Evolutionary conservation across 2,329 filamentous ascomycete species (phyloP), one percentile per base, ranked within the genome.

Genomic region (Dactylellina leptospora): DNA sequence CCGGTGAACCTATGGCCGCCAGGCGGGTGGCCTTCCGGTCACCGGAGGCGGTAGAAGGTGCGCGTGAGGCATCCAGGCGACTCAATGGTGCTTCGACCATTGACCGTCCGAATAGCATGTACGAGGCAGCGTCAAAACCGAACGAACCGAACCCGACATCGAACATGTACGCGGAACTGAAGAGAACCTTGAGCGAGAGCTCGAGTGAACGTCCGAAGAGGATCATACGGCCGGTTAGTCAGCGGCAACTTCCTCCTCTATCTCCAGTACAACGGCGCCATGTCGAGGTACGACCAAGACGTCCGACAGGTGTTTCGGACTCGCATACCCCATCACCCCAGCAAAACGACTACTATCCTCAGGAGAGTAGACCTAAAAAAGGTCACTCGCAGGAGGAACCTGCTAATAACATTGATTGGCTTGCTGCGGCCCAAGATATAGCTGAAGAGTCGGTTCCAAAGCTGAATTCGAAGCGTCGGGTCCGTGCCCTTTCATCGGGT

Each of bases 131-230:
- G 33, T 45, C 66, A 13, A 71, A 71, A 20, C 66, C 51, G 3
- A 36, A 36, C 0, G 58, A 63, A 48, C 58, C 66, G 18, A 38
- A 45, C 23, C 42, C 50, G 2, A 40, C 42, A 16, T 59, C 53
- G 0, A 62, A 71, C 51, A 71, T 71, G 66, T 71, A 71, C 51
- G 66, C 25, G 4, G 66, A 71, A 38, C 58, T 71, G 22, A 71
- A 63, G 27, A 10, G 66, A 20, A 71, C 66, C 16, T 38, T 71
- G 27, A 71, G 66, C 20, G 66, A 71, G 51, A 71, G 66, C 27
- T 71, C 66, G 2, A 71, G 66, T 33, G 66, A 71, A 36, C 60
- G 58, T 22, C 66, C 66, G 40, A 71, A 71, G 45, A 62, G 66
- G n/a, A 27, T 63, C 8, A 36, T 33, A 23, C 25, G 54, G 33